Evolutionary conservation across 2,329 filamentous ascomycete species (phyloP).

Genomic region (Verticillium longisporum): DNA sequence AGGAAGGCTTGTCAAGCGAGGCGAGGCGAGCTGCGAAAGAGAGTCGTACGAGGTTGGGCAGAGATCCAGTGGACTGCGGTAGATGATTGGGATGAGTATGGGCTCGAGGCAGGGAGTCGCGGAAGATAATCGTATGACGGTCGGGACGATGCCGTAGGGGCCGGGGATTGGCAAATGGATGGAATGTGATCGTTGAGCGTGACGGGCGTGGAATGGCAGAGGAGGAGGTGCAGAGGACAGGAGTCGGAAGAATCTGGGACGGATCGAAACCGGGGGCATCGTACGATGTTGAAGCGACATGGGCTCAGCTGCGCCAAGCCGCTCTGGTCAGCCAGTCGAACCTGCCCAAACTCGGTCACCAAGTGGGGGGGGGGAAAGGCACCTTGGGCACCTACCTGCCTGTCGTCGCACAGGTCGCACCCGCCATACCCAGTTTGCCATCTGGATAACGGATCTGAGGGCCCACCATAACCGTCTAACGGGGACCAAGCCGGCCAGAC

Average conservation of each 20-base stretch:
- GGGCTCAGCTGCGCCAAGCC: conserved; percentile 3
- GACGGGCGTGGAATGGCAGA: neutral
- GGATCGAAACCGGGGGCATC: conserved; percentile 6
- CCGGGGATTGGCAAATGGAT: conserved; percentile 5
- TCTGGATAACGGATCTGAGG: neutral
- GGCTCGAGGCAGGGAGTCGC: neutral
- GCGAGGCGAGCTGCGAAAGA: neutral
- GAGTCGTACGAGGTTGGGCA: conserved; percentile 1
- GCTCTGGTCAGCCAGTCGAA: neutral
- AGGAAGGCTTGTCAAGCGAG: neutral
- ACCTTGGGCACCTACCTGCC: neutral
- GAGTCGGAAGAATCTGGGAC: conserved; percentile 3
- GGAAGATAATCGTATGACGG: conserved; percentile 1
- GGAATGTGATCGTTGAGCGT: neutral
- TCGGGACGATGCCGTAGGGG: neutral
- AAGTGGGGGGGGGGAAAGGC: neutral
- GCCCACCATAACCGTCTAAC: neutral
- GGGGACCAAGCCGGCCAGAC: neutral
- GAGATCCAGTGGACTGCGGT: neutral
- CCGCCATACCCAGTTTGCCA: neutral
- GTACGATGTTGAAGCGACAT: conserved; percentile 9
- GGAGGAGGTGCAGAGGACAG: neutral
- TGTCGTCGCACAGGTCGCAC: neutral
- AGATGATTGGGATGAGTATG: neutral
- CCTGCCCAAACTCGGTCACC: neutral